Evolutionary conservation across 2,329 filamentous ascomycete genomes (phyloP).

Genomic region (Xylaria sp.): DNA sequence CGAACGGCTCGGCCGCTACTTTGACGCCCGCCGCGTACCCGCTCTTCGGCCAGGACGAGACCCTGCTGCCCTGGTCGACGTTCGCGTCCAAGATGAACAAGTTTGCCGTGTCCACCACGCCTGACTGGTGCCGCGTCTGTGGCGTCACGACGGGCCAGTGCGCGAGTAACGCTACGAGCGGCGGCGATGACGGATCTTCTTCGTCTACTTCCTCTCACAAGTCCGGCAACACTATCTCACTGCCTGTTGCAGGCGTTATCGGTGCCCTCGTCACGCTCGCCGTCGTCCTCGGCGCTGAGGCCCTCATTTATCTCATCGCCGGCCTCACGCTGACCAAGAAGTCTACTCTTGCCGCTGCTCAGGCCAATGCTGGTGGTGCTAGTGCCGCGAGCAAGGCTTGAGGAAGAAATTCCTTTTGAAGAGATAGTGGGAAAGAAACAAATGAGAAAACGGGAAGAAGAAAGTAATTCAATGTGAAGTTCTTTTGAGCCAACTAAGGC

Average conservation of each 20-base stretch:
- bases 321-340: constrained; percentile 63
- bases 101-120: constrained; percentile 73
- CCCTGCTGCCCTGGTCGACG: constrained; percentile 72
- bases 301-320: constrained; percentile 55
- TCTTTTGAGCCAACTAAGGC: not conserved
- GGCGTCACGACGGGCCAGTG: constrained; percentile 78
- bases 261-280: constrained; percentile 73
- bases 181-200: constrained; percentile 43
- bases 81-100: constrained; percentile 73
- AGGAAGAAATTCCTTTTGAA: not conserved
- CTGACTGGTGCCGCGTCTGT: constrained; percentile 79
- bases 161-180: constrained; percentile 54
- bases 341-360: constrained; percentile 50
- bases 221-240: constrained; percentile 66
- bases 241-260: constrained; percentile 82
- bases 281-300: constrained; percentile 60
- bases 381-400: constrained; percentile 41
- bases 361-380: constrained; percentile 10
- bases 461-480: not conserved
- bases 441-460: not conserved
- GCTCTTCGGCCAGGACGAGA: constrained; percentile 68
- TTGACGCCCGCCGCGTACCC: constrained; percentile 66
- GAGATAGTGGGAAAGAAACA: not conserved
- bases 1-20: constrained; percentile 66
- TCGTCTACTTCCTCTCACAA: constrained; percentile 30